Conservation (phyloP, 306 rosid species). For the Rubus idaeus region DNA sequence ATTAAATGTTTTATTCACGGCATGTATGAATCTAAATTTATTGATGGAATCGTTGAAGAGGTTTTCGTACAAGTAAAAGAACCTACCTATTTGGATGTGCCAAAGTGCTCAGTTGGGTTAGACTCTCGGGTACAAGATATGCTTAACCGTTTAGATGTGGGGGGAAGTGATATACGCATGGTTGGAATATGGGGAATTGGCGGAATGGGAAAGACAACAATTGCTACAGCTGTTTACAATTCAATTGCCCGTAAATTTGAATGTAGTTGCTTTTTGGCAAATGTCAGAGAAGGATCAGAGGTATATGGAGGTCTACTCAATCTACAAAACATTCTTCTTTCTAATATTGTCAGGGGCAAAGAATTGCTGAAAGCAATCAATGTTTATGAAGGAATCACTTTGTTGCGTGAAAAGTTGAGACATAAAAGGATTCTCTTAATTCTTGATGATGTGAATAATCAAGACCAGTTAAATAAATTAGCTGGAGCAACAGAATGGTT, state of each 20-base stretch:
- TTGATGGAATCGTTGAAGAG: neutral
- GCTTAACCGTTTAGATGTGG: neutral
- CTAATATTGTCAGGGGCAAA: neutral
- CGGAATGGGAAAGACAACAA: neutral
- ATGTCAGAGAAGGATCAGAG: neutral
- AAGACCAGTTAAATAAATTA: neutral
- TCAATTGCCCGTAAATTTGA: neutral
- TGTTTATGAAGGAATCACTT: neutral
- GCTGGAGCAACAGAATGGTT: neutral
- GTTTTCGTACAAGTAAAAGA: neutral
- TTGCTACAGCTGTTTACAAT: constrained; percentile 2
- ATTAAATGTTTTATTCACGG: too few species aligned
- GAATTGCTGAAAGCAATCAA: neutral
- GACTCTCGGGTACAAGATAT: neutral
- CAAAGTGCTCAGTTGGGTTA: neutral
- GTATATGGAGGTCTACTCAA: neutral
- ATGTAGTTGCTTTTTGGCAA: neutral
- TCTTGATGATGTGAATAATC: constrained; percentile 7
- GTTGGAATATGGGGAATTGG: neutral
- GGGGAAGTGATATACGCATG: neutral
- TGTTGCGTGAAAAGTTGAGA: neutral
- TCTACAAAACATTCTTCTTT: neutral
- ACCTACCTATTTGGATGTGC: neutral
- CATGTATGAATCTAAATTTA: neutral
- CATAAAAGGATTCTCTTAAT: neutral